Base-by-base conservation (phyloP, 2,329 filamentous ascomycete genomes). In the Neonectria coccinea region DNA sequence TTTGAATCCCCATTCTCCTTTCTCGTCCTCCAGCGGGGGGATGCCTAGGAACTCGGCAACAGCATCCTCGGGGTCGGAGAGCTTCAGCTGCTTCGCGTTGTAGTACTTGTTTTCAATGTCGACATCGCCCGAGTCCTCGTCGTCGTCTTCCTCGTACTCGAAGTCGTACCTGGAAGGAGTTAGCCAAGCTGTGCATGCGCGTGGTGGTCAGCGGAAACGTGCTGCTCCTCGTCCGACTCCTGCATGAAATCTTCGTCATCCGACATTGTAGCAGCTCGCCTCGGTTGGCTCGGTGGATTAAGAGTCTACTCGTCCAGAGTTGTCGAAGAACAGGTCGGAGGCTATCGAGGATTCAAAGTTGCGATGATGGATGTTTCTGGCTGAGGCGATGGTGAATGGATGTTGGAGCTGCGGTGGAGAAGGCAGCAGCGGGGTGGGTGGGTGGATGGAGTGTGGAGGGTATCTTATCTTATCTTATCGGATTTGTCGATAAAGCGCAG, bases 71-170 rank as follows among this genome's bases (percentile, higher is more conserved):
- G 95, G 94, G 62, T 94, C 93, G 67, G 91, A 90, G 47, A 85
- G 85, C 84, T 98, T 99, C 77, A 97, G 90, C 82, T 98, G 95
- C 82, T 99, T 99, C 47, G 96, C 96, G 81, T 97, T 98, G 86
- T 98, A 99, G 84, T 99, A 99, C 82, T 97, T 97, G 84, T 99
- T 99, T 79, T 99, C 96, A 78, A 98, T 97, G 71, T 95, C 94
- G 73, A 97, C 92, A 78, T 97, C 93, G 62, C 91, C 94, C 33
- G 88, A 89, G 62, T 97, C 91, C 47, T 97, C 92, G 53, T 96
- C 94, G 61, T 97, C 93, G 70, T 94, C 93, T 64, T 90, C 96
- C 78, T 97, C 95, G 80, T 97, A 98, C 76, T 98, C 95, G 78
- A 98, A 98, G 81, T 98, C 96, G 77, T 97, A 97, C 88, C 81